Evolutionary conservation across 345 rosid genomes (phyloP), one percentile per base, ranked within the genome.

Genomic region (Eucalyptus polybractea): DNA sequence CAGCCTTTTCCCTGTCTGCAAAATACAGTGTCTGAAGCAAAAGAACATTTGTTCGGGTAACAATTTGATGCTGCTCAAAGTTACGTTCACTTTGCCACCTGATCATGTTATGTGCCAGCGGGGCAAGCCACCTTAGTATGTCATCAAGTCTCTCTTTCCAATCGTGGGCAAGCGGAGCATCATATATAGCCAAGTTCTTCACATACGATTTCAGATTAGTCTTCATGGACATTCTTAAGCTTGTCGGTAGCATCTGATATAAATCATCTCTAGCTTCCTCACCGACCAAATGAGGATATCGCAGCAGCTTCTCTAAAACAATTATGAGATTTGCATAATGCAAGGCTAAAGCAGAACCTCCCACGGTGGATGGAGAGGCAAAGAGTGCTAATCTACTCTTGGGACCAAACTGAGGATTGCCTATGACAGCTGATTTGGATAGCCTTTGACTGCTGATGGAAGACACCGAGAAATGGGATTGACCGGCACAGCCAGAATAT

Each of bases 261-360:
- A 98, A 93, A 94, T 98, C 98, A 44, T 95, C 98, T 91, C 99
- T 93, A 21, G 99, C 98, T 91, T 97, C 99, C 89, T 97, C 99
- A 0, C 99, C 99, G 25, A 98, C 98, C 87, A 97, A 92, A 93
- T 96, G 99, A 89, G 99, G 99, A 88, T 97, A 95, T 27, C 92
- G 95, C 7, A 98, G 95, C 88, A 98, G 93, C 94, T 98, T 97
- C 94, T 98, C 99, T 31, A 98, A 92, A 29, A 98, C 95, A 80
- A 98, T 96, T 89, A 98, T 93, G 19, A 97, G 95, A 89, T 97
- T 98, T 3, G 99, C 99, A 89, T 98, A 97, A 89, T 96, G 99
- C 90, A 98, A 90, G 83, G 99, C 96, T 58, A 98, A 92, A 62
- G 99, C 98, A 76, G 98, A 96, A 10, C 99, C 99, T 88, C 99